Conservation (phyloP, 495 filamentous ascomycete genomes). For the Rhizodiscina lignyota region DNA sequence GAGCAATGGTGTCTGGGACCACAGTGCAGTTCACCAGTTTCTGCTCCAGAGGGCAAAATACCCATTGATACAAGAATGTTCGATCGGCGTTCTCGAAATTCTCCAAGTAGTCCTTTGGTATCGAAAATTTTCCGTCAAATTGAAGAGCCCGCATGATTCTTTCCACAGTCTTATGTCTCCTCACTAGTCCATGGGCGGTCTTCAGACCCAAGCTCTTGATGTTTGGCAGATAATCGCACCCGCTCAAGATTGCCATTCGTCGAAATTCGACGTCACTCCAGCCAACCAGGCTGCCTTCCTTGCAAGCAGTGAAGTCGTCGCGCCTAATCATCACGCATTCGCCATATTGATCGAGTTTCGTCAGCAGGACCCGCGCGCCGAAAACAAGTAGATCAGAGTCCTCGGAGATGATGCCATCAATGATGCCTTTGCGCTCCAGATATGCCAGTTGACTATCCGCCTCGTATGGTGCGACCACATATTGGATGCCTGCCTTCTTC, state of each 20-base stretch:
- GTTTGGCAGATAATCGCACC: slow-evolving; percentile 87
- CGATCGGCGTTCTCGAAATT: slow-evolving; percentile 71
- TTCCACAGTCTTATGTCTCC: slow-evolving; percentile 77
- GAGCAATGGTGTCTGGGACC: slow-evolving; percentile 46
- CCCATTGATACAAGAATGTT: slow-evolving; percentile 87
- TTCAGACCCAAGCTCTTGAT: slow-evolving; percentile 80
- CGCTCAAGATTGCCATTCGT: slow-evolving; percentile 89
- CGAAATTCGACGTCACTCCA: slow-evolving; percentile 89
- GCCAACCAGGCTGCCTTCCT: slow-evolving; percentile 72
- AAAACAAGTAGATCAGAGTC: slow-evolving; percentile 96
- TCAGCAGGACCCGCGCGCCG: slow-evolving; percentile 74
- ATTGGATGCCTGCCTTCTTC: slow-evolving; percentile 60
- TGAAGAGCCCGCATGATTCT: slow-evolving; percentile 63
- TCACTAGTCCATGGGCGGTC: slow-evolving; percentile 77
- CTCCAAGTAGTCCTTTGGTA: slow-evolving; percentile 63
- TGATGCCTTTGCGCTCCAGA: slow-evolving; percentile 66
- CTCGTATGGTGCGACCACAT: slow-evolving; percentile 93
- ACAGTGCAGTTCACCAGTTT: slow-evolving; percentile 46
- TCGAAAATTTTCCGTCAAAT: slow-evolving; percentile 68
- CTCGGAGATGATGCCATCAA: slow-evolving; percentile 81
- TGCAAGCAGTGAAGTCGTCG: slow-evolving; percentile 69
- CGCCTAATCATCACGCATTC: slow-evolving; percentile 85
- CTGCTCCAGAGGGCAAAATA: slow-evolving; percentile 63
- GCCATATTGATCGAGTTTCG: slow-evolving; percentile 87
- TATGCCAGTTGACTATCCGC: slow-evolving; percentile 94